Conservation (phyloP, 1,284 basidiomycete species). For the Cutaneotrichosporon cutaneum region DNA sequence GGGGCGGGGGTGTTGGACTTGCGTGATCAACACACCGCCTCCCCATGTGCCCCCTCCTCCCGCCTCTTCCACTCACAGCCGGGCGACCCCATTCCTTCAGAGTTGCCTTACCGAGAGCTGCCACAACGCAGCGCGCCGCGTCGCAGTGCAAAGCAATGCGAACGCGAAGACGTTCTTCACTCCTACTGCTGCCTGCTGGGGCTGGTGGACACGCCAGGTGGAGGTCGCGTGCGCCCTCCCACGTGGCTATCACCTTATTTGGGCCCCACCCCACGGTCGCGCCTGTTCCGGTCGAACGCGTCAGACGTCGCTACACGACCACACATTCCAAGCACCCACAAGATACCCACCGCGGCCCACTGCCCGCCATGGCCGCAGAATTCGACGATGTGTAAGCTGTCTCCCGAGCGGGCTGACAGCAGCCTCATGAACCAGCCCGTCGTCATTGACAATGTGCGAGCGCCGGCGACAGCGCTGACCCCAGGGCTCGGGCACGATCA, state of each 20-base stretch:
- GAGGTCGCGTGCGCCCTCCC: background rate
- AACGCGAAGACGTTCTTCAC: too few species aligned
- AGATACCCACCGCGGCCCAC: constrained; percentile 1
- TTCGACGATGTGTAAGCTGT: constrained; percentile 49
- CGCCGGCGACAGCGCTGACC: constrained; percentile 12
- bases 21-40: too few species aligned
- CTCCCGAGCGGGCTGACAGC: constrained; percentile 6
- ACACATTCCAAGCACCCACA: background rate
- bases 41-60: too few species aligned
- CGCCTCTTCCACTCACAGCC: too few species aligned
- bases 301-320: background rate
- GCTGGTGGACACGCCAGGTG: too few species aligned
- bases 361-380: constrained; percentile 42
- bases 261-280: background rate
- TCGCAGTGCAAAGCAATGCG: too few species aligned
- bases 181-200: too few species aligned
- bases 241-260: background rate
- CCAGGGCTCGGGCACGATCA: constrained; percentile 94
- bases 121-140: too few species aligned
- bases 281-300: background rate
- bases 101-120: too few species aligned
- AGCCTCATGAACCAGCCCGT: constrained; percentile 57
- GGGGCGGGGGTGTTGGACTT: too few species aligned
- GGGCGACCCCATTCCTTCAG: too few species aligned
- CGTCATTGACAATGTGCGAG: constrained; percentile 89